Conservation (phyloP, 164 flowering plant species). For the Akebia trifoliata region DNA sequence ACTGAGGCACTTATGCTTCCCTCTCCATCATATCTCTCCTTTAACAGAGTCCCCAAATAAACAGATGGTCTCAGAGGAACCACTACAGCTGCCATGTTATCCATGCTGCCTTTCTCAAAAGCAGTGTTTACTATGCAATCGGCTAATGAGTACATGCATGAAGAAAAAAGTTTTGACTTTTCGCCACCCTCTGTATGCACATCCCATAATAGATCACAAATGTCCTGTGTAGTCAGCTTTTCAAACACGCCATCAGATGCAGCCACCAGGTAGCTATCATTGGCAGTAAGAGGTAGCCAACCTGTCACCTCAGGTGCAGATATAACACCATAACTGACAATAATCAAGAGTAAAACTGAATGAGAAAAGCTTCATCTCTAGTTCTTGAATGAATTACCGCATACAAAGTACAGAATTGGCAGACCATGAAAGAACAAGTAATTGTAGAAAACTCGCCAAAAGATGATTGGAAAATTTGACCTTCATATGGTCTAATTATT, state of each 20-base stretch:
- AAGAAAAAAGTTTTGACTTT: constrained; percentile 30
- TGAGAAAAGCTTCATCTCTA: constrained; percentile 7
- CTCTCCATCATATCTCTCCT: constrained; percentile 26
- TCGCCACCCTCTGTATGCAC: constrained; percentile 26
- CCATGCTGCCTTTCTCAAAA: constrained; percentile 77
- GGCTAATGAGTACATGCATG: constrained; percentile 65
- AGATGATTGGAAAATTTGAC: not conserved
- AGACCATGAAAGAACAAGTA: not conserved
- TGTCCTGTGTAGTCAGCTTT: constrained; percentile 67
- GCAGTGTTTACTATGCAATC: constrained; percentile 79
- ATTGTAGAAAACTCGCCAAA: not conserved
- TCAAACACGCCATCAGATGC: constrained; percentile 97
- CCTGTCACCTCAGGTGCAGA: constrained; percentile 88
- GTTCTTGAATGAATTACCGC: not conserved
- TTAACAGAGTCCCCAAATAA: constrained; percentile 17
- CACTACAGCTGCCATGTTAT: constrained; percentile 87
- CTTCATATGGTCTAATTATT: too few relatives aligned
- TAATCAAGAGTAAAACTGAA: constrained; percentile 14
- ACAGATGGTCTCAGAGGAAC: constrained; percentile 50
- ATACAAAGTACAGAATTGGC: not conserved
- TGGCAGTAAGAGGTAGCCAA: constrained; percentile 68
- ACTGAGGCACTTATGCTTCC: constrained; percentile 23
- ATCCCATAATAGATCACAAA: constrained; percentile 82
- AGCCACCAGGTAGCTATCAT: constrained; percentile 80
- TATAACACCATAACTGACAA: constrained; percentile 80